Evolutionary conservation across 768 basidiomycete species (phyloP), one percentile per base, ranked within the genome.

Genomic region (Pleurotus sapidus): DNA sequence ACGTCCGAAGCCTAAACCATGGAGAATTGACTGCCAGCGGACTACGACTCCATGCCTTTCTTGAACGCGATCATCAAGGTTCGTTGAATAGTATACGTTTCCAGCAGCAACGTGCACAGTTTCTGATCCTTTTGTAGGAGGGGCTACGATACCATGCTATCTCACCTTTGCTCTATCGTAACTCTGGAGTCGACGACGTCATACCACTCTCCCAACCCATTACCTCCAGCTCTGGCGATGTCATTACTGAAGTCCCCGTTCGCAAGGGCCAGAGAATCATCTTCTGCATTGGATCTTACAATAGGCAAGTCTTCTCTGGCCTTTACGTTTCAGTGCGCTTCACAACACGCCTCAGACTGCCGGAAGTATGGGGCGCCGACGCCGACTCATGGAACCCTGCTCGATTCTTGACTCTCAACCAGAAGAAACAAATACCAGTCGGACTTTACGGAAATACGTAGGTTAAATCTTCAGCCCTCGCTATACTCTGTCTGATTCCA

Each of bases 11-110:
- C 11, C 11, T 17, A 3, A 27, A 80, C 78, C 15, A 79, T 75
- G 23, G 75, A 79, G 11, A 61, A 79, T 77, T 79, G 60, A 74
- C 71, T n/a, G 9, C 64, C 73, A 27, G 59, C 60, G 46, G 80
- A 84, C 63, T 71, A 83, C 58, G 80, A 83, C 34, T 65, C 62
- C 17, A 84, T 84, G 82, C 71, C 74, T 17, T 83, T 77, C 53
- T 66, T 78, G 25, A 68, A 66, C 39, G 77, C 76, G 14, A 72
- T 80, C n/a, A 60, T 79, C 34, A 81, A 81, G 70, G 80, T 77
- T 30, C 51, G 67, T 58, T 23, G 25, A 37, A 5, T 20, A 20
- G 20, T 20, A 23, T 27, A 25, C 30, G n/a, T n/a, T n/a, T n/a
- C n/a, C 1, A 8, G 20, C 24, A 37, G 30, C 43, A 18, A 57